These are phyloP conservation scores for Heimioporus sp. DNA, from an alignment of 768 basidiomycete genomes.

Conservation along the genomic window DNA sequence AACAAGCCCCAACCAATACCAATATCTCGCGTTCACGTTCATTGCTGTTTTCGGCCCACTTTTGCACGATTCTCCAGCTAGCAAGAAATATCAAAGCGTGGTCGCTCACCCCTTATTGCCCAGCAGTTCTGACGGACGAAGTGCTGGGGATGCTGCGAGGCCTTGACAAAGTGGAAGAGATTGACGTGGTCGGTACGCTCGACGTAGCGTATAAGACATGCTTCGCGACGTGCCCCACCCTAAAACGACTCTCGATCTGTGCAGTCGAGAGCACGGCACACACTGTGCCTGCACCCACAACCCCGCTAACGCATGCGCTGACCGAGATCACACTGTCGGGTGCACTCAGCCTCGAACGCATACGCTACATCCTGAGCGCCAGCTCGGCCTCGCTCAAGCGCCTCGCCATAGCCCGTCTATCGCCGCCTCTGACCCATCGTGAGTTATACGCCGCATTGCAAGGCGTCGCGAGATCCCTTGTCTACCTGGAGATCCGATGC, in stretches of 20 bases:
- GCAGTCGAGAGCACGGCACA: too few species aligned
- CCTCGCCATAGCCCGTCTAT: neutral
- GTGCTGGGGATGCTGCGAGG: neutral
- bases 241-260: neutral
- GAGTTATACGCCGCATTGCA: neutral
- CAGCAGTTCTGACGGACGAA: neutral
- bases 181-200: neutral
- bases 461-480: too few species aligned
- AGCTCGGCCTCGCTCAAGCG: neutral
- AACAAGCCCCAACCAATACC: neutral
- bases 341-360: neutral
- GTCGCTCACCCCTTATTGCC: neutral
- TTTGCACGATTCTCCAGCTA: neutral
- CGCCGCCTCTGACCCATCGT: neutral
- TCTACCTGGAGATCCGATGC: too few species aligned
- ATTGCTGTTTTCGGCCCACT: neutral
- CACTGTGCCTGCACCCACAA: neutral
- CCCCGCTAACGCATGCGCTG: neutral
- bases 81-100: neutral
- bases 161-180: neutral
- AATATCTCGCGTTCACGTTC: neutral
- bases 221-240: neutral
- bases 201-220: neutral
- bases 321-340: neutral
- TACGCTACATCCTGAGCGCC: neutral